Conservation (phyloP, 768 basidiomycete genomes). For the Macrolepiota albuminosa region DNA sequence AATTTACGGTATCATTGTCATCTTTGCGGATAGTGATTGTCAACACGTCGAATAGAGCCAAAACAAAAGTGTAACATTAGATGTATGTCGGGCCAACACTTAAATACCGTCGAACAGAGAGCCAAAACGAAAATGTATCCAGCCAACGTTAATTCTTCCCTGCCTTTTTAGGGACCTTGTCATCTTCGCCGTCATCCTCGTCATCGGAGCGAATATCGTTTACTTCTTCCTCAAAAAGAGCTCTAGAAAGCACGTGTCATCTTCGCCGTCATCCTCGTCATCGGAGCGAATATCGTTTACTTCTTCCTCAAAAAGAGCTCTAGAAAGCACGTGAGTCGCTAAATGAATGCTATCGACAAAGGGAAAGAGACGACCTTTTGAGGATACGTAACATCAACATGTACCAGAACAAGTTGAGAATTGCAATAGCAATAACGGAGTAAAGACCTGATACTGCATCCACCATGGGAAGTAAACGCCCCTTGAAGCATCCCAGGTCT, state of each 20-base stretch:
- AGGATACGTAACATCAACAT: constrained; percentile 77
- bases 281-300: constrained; percentile 1
- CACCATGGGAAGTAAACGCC: constrained; percentile 72
- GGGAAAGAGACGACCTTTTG: constrained; percentile 58
- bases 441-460: constrained; percentile 81
- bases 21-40: not conserved
- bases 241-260: constrained; percentile 39
- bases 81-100: too few relatives aligned
- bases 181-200: constrained; percentile 1
- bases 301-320: constrained; percentile 35
- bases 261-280: constrained; percentile 1
- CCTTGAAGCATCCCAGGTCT: constrained; percentile 51
- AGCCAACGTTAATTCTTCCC: not conserved
- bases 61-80: too few relatives aligned
- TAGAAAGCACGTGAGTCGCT: constrained; percentile 20
- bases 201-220: constrained; percentile 2
- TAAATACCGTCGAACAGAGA: too few relatives aligned
- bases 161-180: not conserved
- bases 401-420: constrained; percentile 93
- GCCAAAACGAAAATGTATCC: too few relatives aligned
- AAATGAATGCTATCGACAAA: not conserved
- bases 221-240: constrained; percentile 25
- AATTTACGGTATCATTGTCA: not conserved
- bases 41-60: too few relatives aligned
- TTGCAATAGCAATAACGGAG: constrained; percentile 71